Base-by-base conservation (phyloP, 176 grass and related monocot species). In the Juncus inflexus region DNA sequence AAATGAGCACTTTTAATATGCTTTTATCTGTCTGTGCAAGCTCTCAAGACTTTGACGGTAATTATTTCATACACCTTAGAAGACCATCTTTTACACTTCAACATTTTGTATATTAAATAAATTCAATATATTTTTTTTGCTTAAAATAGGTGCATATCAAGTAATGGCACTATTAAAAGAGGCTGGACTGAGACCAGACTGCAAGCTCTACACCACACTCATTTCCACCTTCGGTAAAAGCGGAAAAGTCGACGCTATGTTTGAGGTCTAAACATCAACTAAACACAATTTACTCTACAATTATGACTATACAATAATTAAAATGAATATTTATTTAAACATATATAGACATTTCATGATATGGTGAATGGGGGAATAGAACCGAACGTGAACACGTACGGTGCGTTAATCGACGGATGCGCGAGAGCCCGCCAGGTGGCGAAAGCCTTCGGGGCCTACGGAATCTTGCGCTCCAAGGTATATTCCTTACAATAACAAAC, bases 161-260 rank as follows among this genome's bases (percentile, higher is more conserved):
- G 92, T 97, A 63, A 97, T 91, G 92, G 62, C 83, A 61, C 66
- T 97, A 67, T 78, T 96, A 78, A 96, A 91, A 66, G 92, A 96
- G 50, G 81, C 84, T 71, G 92, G 87, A 39, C 70, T 96, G 41
- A 84, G 87, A 77, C 92, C 92, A 70, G 92, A 96, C 77, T 96
- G 87, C 74, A 96, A 96, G 52, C 87, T 96, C 76, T 96, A 96
- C 53, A 96, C 92, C 11, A 96, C 92, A 37, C 67, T 96, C 59
- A 91, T 96, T 81, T 91, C 92, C 70, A 87, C 87, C 73, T 96
- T 84, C 74, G 92, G 79, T 37, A 96, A 96, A 65, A 91, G 84
- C 76, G 77, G 92, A 86, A 96, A 96, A 91, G 87, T 96, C 76
- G 92, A 96, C 81, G 84, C 92, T 43, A 96, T 96, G 92, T 96